A percentile compares a stretch with the other conserved stretches of the same genome.
These are phyloP conservation scores for Suhomyces chickasaworum DNA, from an alignment of 1,139 yeast genomes.

Conservation along the genomic window DNA sequence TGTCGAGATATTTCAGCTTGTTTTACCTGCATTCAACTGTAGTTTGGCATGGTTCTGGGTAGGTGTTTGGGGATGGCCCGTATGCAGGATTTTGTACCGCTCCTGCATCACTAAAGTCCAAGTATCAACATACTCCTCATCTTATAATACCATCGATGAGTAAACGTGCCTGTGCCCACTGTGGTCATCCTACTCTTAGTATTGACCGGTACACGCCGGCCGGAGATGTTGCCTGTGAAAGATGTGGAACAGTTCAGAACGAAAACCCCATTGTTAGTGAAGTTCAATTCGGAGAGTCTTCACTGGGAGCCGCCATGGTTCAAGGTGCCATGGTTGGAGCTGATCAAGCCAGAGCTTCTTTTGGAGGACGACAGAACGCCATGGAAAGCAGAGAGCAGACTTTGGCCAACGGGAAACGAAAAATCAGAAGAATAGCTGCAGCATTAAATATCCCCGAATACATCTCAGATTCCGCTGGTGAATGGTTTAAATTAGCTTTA, in stretches of 20 bases:
- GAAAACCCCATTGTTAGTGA: constrained; percentile 95
- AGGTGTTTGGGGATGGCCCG: too few species aligned
- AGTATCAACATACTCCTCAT: constrained; percentile 1
- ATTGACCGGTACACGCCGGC: constrained; percentile 54
- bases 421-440: constrained; percentile 77
- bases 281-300: constrained; percentile 88
- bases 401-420: constrained; percentile 72
- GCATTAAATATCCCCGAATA: constrained; percentile 80
- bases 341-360: constrained; percentile 79
- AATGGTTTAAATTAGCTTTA: constrained; percentile 86
- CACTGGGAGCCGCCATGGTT: constrained; percentile 93
- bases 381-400: constrained; percentile 90
- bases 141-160: constrained; percentile 13
- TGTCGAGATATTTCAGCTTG: too few species aligned
- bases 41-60: too few species aligned
- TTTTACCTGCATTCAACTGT: too few species aligned
- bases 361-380: constrained; percentile 64
- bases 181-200: constrained; percentile 37
- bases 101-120: neutral
- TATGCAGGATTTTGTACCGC: too few species aligned
- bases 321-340: constrained; percentile 92
- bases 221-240: constrained; percentile 74
- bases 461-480: constrained; percentile 81
- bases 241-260: constrained; percentile 85
- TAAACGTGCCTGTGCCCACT: constrained; percentile 31